These are phyloP conservation scores for Brettanomyces custersianus DNA, from an alignment of 805 yeast genomes.

Conservation along the genomic window DNA sequence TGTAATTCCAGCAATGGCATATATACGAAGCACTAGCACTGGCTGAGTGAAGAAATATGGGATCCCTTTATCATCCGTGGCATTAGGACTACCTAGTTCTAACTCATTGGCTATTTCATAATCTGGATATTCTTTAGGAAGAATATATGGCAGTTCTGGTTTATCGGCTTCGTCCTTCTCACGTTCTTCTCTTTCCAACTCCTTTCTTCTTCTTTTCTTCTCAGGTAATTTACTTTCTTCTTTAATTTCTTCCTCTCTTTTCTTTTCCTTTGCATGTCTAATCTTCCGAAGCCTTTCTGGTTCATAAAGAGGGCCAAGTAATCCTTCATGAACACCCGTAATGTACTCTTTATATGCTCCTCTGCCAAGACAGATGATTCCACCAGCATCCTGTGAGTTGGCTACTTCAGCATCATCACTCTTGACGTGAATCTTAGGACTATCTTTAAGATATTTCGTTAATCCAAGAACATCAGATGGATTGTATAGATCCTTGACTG, in stretches of 20 bases:
- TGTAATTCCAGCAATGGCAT: slow-evolving; percentile 70
- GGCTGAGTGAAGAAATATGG: slow-evolving; percentile 73
- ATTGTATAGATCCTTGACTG: slow-evolving; percentile 29
- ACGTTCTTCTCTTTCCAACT: slow-evolving; percentile 21
- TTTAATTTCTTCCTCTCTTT: slow-evolving; percentile 9
- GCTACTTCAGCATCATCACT: slow-evolving; percentile 38
- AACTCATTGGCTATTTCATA: slow-evolving; percentile 56
- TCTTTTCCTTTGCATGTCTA: slow-evolving; percentile 27
- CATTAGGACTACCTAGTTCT: slow-evolving; percentile 24
- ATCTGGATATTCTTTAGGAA: slow-evolving; percentile 44
- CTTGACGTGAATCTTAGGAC: slow-evolving; percentile 11
- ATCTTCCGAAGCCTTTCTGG: slow-evolving; percentile 16
- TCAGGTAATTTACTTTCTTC: slow-evolving; percentile 1
- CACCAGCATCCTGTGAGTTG: slow-evolving; percentile 54
- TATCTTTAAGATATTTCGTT: slow-evolving; percentile 22
- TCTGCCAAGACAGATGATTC: slow-evolving; percentile 86
- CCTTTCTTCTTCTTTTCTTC: slow-evolving; percentile 26
- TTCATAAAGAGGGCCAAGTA: slow-evolving; percentile 75
- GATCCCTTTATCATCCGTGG: slow-evolving; percentile 28
- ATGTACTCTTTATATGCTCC: slow-evolving; percentile 94
- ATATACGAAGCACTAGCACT: slow-evolving; percentile 63
- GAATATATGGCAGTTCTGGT: slow-evolving; percentile 47
- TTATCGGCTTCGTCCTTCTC: slow-evolving; percentile 23
- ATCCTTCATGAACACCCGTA: slow-evolving; percentile 87
- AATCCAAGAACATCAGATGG: slow-evolving; percentile 50